These are phyloP conservation scores for Achaetomiella virescens DNA, from an alignment of 495 filamentous ascomycete genomes.

Conservation along the genomic window DNA sequence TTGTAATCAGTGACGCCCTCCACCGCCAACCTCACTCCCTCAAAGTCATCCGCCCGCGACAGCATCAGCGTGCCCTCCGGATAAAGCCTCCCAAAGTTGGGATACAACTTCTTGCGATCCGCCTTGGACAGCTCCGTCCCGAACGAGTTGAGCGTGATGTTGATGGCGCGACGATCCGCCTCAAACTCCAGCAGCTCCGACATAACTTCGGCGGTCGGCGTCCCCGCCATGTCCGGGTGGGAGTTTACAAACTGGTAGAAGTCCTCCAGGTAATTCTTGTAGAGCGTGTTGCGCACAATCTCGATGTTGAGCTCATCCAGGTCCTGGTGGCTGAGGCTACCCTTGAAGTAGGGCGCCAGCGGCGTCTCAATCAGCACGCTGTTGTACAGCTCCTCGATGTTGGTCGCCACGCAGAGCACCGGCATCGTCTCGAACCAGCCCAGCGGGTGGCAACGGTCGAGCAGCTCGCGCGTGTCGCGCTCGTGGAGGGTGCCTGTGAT, in stretches of 20 bases:
- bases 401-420: slow-evolving; percentile 93
- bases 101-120: slow-evolving; percentile 94
- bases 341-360: slow-evolving; percentile 93
- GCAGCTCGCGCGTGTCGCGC: slow-evolving; percentile 89
- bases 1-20: slow-evolving; percentile 91
- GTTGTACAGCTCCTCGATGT: slow-evolving; percentile 98
- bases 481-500: slow-evolving; percentile 98
- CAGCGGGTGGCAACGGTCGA: slow-evolving; percentile 93
- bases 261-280: slow-evolving; percentile 99
- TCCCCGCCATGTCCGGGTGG: slow-evolving; percentile 74
- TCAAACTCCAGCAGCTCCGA: slow-evolving; percentile 91
- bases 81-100: slow-evolving; percentile 80
- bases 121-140: slow-evolving; percentile 92
- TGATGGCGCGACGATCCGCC: slow-evolving; percentile 92
- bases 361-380: slow-evolving; percentile 95
- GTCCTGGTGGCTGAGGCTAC: slow-evolving; percentile 87
- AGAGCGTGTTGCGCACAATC: slow-evolving; percentile 96
- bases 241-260: slow-evolving; percentile 89
- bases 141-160: slow-evolving; percentile 98
- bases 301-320: slow-evolving; percentile 99
- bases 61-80: slow-evolving; percentile 94
- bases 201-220: slow-evolving; percentile 92
- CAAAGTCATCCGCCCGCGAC: slow-evolving; percentile 88
- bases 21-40: slow-evolving; percentile 86
- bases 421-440: slow-evolving; percentile 99